These are phyloP conservation scores for Selenicereus undatus DNA, from an alignment of 148 eudicot species.

Conservation along the genomic window DNA sequence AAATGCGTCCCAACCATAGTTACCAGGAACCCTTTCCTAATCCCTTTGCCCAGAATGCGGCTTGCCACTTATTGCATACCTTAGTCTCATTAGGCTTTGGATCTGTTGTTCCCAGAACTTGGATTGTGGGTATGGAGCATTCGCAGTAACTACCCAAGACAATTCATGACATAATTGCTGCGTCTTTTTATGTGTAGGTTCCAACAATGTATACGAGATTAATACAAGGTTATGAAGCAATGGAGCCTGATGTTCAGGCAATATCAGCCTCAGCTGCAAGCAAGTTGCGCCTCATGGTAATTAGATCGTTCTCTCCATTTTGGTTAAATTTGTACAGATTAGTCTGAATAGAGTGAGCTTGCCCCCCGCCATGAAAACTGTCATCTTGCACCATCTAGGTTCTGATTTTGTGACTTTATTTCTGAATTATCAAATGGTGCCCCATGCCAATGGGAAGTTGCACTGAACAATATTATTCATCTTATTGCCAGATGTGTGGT, in stretches of 20 bases:
- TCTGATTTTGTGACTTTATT: neutral
- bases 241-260: constrained; percentile 67
- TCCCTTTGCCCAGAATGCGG: too few relatives aligned
- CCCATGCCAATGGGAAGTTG: neutral
- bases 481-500: constrained; percentile 77
- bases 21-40: too few relatives aligned
- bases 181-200: constrained; percentile 49
- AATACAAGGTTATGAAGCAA: constrained; percentile 97
- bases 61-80: too few relatives aligned
- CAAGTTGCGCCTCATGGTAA: constrained; percentile 92
- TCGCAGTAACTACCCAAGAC: too few relatives aligned
- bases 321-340: neutral
- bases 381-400: neutral
- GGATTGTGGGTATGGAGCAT: too few relatives aligned
- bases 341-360: neutral
- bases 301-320: constrained; percentile 9
- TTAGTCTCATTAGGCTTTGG: too few relatives aligned
- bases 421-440: neutral
- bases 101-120: too few relatives aligned
- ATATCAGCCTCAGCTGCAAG: constrained; percentile 77
- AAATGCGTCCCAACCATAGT: neutral
- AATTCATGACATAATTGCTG: neutral
- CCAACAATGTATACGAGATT: constrained; percentile 95
- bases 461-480: neutral
- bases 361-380: neutral